Conservation (phyloP, 805 yeast species). For the Sugiyamaella qingdaonensis region DNA sequence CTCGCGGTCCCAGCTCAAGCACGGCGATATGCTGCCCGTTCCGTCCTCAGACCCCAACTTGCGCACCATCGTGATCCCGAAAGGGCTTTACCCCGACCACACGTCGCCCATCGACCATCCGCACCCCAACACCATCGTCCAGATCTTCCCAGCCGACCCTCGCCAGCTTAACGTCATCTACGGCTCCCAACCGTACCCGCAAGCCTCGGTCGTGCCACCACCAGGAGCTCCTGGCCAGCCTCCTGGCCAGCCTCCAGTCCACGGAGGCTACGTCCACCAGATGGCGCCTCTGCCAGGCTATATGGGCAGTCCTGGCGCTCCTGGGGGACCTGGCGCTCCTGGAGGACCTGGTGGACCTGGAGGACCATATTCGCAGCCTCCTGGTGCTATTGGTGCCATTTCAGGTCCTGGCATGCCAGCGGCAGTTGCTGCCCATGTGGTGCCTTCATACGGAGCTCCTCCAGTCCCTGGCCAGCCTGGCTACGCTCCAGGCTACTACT, state of each 20-base stretch:
- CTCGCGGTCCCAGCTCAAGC: conserved; percentile 29
- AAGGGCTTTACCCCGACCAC: conserved; percentile 37
- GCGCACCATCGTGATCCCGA: conserved; percentile 33
- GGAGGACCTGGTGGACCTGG: too few species aligned
- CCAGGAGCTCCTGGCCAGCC: not conserved
- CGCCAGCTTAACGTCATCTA: conserved; percentile 8
- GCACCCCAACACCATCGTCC: conserved; percentile 8
- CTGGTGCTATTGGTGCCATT: not conserved
- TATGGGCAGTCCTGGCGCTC: too few species aligned
- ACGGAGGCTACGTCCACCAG: too few species aligned
- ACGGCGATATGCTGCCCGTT: conserved; percentile 32
- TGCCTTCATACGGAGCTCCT: not conserved
- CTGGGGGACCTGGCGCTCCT: too few species aligned
- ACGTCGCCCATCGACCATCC: conserved; percentile 20
- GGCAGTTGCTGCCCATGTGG: too few species aligned
- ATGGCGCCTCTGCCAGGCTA: too few species aligned
- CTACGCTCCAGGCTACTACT: not conserved
- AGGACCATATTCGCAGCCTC: too few species aligned
- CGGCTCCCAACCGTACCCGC: conserved; percentile 4
- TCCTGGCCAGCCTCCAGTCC: conserved; percentile 5
- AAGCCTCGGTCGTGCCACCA: not conserved
- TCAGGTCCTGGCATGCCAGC: not conserved
- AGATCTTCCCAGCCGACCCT: conserved; percentile 3
- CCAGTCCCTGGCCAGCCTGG: conserved; percentile 1
- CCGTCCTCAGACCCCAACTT: conserved; percentile 47